These are phyloP conservation scores for Metschnikowia lochheadii DNA, from an alignment of 805 yeast species.

Conservation along the genomic window DNA sequence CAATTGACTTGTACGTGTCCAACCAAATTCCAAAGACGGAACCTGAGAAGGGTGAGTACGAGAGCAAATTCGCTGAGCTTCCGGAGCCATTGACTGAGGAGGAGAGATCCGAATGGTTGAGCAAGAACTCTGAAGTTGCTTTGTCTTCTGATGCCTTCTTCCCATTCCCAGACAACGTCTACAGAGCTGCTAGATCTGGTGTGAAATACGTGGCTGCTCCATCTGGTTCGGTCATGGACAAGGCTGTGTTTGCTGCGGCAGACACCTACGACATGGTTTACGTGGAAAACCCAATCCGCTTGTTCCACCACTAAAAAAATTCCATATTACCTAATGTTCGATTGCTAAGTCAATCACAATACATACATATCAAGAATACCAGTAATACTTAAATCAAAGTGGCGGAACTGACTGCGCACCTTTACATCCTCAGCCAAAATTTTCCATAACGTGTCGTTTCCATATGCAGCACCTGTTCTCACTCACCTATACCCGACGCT, in stretches of 20 bases:
- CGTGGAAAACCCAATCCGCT: conserved; percentile 94
- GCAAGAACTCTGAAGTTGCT: conserved; percentile 78
- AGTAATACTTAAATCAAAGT: not conserved
- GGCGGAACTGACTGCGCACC: not conserved
- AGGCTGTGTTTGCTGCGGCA: conserved; percentile 93
- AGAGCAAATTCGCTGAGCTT: conserved; percentile 75
- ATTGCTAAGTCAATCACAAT: not conserved
- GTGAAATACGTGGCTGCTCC: conserved; percentile 96
- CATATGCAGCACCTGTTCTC: conserved; percentile 2
- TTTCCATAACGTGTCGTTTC: conserved; percentile 6
- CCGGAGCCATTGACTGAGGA: conserved; percentile 79
- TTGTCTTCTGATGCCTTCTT: conserved; percentile 97
- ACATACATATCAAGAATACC: not conserved
- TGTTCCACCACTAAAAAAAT: conserved; percentile 82
- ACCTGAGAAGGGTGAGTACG: conserved; percentile 91
- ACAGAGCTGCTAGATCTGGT: conserved; percentile 96
- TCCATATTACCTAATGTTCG: not conserved
- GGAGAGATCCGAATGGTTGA: conserved; percentile 86
- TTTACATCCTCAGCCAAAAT: conserved; percentile 1
- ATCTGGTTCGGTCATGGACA: conserved; percentile 96
- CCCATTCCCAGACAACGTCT: conserved; percentile 99
- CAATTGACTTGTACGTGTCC: conserved; percentile 90
- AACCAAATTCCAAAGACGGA: conserved; percentile 86
- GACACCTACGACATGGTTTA: conserved; percentile 86
- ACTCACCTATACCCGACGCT: conserved; percentile 1